Percentiles rank a stretch among this genome's conserved stretches.
Evolutionary conservation across 192 early-diverging fungal species (phyloP).

Genomic region (Geosiphon pyriformis): DNA sequence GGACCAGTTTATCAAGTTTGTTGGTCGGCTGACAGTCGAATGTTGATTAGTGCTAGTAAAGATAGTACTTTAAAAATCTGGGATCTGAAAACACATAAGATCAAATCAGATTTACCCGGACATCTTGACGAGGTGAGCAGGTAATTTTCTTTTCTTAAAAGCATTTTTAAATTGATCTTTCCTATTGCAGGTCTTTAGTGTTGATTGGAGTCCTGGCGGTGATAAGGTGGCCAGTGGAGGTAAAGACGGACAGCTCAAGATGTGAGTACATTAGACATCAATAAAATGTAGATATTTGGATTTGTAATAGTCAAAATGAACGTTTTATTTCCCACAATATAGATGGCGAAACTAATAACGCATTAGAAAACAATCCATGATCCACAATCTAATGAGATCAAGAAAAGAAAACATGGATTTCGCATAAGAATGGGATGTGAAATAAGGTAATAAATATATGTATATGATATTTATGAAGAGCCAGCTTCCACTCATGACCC

Average conservation of each 20-base stretch:
- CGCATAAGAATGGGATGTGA: no score
- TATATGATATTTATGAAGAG: no score
- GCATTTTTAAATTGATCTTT: neutral
- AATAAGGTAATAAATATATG: no score
- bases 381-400: no score
- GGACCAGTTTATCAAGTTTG: slow-evolving; percentile 94
- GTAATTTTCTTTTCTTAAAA: neutral
- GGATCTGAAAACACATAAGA: slow-evolving; percentile 85
- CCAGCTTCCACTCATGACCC: no score
- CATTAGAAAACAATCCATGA: no score
- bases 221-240: slow-evolving; percentile 90
- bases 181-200: slow-evolving; percentile 64
- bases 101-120: slow-evolving; percentile 92
- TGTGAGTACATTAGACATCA: no score
- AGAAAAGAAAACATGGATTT: no score
- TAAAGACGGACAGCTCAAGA: slow-evolving; percentile 86
- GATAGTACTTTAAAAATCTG: slow-evolving; percentile 93
- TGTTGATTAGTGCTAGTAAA: slow-evolving; percentile 83
- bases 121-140: slow-evolving; percentile 79
- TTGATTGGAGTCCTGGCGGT: slow-evolving; percentile 93
- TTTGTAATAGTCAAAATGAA: no score
- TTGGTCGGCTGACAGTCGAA: slow-evolving; percentile 90
- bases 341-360: no score
- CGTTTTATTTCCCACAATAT: no score
- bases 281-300: no score